A percentile compares a stretch with the other conserved stretches of the same genome.
These are phyloP conservation scores for Fraxinus americana DNA, from an alignment of 257 asterid genomes.

Conservation along the genomic window DNA sequence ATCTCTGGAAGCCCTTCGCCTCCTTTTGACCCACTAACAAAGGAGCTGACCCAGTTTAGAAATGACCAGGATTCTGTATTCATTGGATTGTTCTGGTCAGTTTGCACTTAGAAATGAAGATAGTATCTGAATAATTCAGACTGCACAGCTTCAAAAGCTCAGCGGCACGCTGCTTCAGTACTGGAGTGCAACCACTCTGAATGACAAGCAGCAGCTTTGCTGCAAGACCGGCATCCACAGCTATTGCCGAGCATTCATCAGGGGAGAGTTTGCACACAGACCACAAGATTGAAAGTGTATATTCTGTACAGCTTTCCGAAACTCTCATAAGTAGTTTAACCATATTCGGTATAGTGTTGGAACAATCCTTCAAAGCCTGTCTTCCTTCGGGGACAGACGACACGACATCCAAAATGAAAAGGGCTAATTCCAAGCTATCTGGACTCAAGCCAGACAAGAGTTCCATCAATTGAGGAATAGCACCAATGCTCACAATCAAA, in stretches of 20 bases:
- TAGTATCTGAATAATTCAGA: conserved; percentile 47
- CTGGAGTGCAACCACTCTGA: conserved; percentile 50
- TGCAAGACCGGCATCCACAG: conserved; percentile 56
- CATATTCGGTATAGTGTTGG: conserved; percentile 37
- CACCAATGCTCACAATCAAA: conserved; percentile 60
- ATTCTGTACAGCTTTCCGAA: conserved; percentile 44
- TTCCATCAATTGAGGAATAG: conserved; percentile 48
- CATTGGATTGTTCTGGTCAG: conserved; percentile 46
- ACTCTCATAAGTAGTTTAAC: conserved; percentile 51
- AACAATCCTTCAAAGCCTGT: conserved; percentile 43
- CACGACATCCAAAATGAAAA: conserved; percentile 37
- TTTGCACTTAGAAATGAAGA: conserved; percentile 51
- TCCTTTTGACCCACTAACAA: not conserved
- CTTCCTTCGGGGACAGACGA: conserved; percentile 46
- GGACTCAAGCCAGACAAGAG: conserved; percentile 37
- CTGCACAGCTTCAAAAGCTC: conserved; percentile 52
- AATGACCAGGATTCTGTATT: not conserved
- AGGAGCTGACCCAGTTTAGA: not conserved
- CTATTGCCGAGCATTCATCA: conserved; percentile 40
- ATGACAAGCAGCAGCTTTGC: conserved; percentile 54
- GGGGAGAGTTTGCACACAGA: conserved; percentile 51
- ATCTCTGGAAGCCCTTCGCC: not conserved
- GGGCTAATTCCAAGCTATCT: conserved; percentile 42
- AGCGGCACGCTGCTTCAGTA: conserved; percentile 45
- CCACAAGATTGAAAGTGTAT: conserved; percentile 45